Conservation (phyloP, 768 basidiomycete species). For the Termitomyces sp. region DNA sequence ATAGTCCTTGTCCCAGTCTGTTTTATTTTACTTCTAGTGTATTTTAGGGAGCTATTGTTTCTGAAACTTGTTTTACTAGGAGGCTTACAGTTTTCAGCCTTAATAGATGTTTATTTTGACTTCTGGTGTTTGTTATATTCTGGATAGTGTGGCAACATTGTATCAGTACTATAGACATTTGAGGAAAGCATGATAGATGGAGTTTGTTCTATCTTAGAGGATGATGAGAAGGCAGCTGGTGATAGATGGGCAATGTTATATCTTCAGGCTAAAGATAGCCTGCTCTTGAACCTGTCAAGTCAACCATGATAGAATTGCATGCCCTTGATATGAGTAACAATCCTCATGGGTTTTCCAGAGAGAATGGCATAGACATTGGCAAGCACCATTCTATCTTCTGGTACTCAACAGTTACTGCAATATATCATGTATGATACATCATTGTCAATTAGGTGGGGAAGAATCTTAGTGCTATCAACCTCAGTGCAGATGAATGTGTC, state of each 20-base stretch:
- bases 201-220: neutral
- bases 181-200: neutral
- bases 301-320: constrained; percentile 57
- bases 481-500: constrained; percentile 62
- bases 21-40: too few species aligned
- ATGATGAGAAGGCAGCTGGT: neutral
- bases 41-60: too few species aligned
- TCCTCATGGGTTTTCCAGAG: constrained; percentile 23
- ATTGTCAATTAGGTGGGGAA: constrained; percentile 37
- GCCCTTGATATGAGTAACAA: constrained; percentile 53
- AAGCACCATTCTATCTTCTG: constrained; percentile 38
- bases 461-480: constrained; percentile 39
- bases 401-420: constrained; percentile 39
- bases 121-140: too few species aligned
- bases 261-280: constrained; percentile 32
- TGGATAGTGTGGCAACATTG: too few species aligned
- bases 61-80: too few species aligned
- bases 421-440: constrained; percentile 44
- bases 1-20: too few species aligned
- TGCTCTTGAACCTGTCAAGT: constrained; percentile 42
- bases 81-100: too few species aligned
- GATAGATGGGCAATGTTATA: neutral
- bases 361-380: constrained; percentile 49
- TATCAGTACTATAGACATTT: too few species aligned
- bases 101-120: too few species aligned